Evolutionary conservation across 176 grass and related monocot species (phyloP), one percentile per base, ranked within the genome.

Genomic region (Aegilops longissima): DNA sequence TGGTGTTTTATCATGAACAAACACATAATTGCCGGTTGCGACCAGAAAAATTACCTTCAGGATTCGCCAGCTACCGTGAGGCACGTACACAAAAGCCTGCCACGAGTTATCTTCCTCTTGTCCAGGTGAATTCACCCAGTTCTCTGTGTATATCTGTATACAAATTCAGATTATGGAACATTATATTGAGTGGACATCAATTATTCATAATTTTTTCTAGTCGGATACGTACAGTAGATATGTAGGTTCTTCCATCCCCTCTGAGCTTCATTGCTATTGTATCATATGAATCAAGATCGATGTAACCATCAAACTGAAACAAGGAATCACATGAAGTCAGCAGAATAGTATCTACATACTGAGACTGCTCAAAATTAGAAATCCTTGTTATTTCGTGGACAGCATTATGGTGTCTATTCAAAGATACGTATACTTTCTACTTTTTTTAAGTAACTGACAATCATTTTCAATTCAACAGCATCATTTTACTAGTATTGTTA

Each of bases 161-260:
- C 16, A 61, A 56, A 89, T 80, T 70, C 73, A 84, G 20, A 87
- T 82, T 75, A 78, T 4, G 4, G 13, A 39, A 25, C 44, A 84
- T 20, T 4, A 68, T 80, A 73, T 73, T 62, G 30, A 94, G 16
- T 62, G 42, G 36, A 84, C 14, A 76, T 67, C 47, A 62, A 54
- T 81, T n/a, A 61, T 82, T 77, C 76, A 85, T 54, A 18, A 2
- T 34, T n/a, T 29, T 3, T 67, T 27, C 14, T 20, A 76, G 36
- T 40, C 20, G 17, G 33, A 89, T 52, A 73, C 90, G 78, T 88
- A 99, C 97, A 2, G 97, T 99, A 70, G 97, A 99, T 88, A 99
- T 99, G 84, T 99, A 99, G 85, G 90, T 93, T 84, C 94, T 94
- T 84, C 97, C 94, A 88, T 99, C 94, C 12, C 97, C 97, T 88